Conservation (phyloP, 495 filamentous ascomycete genomes). For the Cercophora newfieldiana region DNA sequence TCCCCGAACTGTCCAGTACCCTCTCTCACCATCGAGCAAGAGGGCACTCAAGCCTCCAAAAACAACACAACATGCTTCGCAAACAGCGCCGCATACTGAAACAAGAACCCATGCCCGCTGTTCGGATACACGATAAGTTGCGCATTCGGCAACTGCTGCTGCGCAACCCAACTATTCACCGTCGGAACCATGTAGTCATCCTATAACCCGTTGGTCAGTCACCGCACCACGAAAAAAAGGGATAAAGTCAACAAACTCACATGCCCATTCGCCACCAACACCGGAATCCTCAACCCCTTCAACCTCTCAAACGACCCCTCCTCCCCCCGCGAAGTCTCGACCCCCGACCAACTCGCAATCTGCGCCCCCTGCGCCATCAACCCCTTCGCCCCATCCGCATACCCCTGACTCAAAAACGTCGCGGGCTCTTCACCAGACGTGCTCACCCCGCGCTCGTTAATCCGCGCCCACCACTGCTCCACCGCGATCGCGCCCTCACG, state of each 20-base stretch:
- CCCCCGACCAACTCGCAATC: slow-evolving; percentile 8
- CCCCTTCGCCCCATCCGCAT: slow-evolving; percentile 18
- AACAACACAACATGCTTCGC: slow-evolving; percentile 23
- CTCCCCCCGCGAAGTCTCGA: slow-evolving; percentile 2
- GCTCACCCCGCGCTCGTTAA: slow-evolving; percentile 16
- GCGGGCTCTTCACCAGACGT: slow-evolving; percentile 13
- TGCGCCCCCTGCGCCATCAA: slow-evolving; percentile 19
- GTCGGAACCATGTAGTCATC: slow-evolving; percentile 38
- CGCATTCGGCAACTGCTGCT: slow-evolving; percentile 32
- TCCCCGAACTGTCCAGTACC: neutral
- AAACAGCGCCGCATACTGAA: slow-evolving; percentile 32
- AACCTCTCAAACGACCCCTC: slow-evolving; percentile 32
- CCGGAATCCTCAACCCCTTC: slow-evolving; percentile 31
- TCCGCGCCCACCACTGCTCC: slow-evolving; percentile 24
- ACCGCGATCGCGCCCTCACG: slow-evolving; percentile 14
- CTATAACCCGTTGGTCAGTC: neutral
- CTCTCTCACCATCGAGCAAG: neutral
- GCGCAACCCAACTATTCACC: slow-evolving; percentile 32
- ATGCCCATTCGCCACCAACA: slow-evolving; percentile 37
- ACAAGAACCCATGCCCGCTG: slow-evolving; percentile 35
- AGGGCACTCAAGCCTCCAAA: slow-evolving; percentile 7
- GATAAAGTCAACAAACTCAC: slow-evolving; percentile 14
- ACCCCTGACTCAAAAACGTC: slow-evolving; percentile 20
- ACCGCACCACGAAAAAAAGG: neutral
- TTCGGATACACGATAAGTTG: slow-evolving; percentile 36